A percentile compares a stretch with the other conserved stretches of the same genome.
These are phyloP conservation scores for Brassica napus DNA, from an alignment of 345 rosid species.

Conservation along the genomic window Da-Ae NC_063437.1:19196001-19196500, in stretches of 20 bases:
- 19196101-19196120: conserved; percentile 63
- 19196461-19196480: conserved; percentile 60
- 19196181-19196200: conserved; percentile 50
- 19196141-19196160: conserved; percentile 52
- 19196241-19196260: conserved; percentile 69
- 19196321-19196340: conserved; percentile 54
- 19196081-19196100: conserved; percentile 60
- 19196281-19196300: conserved; percentile 56
- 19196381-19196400: conserved; percentile 55
- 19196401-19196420: conserved; percentile 50
- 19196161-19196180: conserved; percentile 69
- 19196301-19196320: conserved; percentile 62
- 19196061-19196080: conserved; percentile 61
- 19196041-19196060: conserved; percentile 74
- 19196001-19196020: conserved; percentile 53
- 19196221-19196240: conserved; percentile 74
- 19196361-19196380: conserved; percentile 51
- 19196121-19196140: conserved; percentile 63
- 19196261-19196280: conserved; percentile 69
- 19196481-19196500: conserved; percentile 54
- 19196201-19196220: conserved; percentile 59
- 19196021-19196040: conserved; percentile 72
- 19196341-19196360: conserved; percentile 50
- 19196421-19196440: conserved; percentile 52
- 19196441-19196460: conserved; percentile 56